These are phyloP conservation scores for Suillus subaureus DNA, from an alignment of 768 basidiomycete species.

Conservation along the genomic window DNA sequence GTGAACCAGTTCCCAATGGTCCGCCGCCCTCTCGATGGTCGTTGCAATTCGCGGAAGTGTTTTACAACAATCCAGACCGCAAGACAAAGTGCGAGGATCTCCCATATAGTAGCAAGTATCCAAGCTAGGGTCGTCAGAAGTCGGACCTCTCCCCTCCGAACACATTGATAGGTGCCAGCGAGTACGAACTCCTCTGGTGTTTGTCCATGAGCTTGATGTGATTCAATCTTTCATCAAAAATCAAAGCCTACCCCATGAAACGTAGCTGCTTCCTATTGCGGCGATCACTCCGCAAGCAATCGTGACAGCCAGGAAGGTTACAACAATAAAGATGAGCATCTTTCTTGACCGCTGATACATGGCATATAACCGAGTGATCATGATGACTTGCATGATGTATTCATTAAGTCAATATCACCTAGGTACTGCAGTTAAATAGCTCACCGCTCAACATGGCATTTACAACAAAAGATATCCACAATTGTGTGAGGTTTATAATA, in stretches of 20 bases:
- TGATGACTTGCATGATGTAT: neutral
- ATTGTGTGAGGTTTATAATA: neutral
- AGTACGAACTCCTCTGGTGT: neutral
- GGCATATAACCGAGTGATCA: neutral
- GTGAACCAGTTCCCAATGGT: neutral
- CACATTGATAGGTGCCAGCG: neutral
- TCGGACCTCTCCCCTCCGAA: neutral
- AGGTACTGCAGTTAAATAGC: neutral
- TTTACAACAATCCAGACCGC: neutral
- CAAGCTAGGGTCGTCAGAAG: neutral
- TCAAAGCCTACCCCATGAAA: neutral
- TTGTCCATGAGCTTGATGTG: neutral
- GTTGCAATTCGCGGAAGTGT: neutral
- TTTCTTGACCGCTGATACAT: slow-evolving; percentile 1
- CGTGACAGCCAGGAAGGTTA: neutral
- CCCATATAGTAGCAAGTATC: neutral
- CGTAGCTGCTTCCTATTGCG: neutral
- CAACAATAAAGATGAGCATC: neutral
- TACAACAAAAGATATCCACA: neutral
- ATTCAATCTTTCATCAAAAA: neutral
- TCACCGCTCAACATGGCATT: slow-evolving; percentile 3
- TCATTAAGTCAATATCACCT: neutral
- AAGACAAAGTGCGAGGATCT: neutral
- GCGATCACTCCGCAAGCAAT: neutral
- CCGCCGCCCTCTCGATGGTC: neutral